A percentile compares a stretch with the other conserved stretches of the same genome.
These are phyloP conservation scores for Aspergillus thermomutatus DNA, from an alignment of 2,329 filamentous ascomycete species.

Conservation along the genomic window DNA sequence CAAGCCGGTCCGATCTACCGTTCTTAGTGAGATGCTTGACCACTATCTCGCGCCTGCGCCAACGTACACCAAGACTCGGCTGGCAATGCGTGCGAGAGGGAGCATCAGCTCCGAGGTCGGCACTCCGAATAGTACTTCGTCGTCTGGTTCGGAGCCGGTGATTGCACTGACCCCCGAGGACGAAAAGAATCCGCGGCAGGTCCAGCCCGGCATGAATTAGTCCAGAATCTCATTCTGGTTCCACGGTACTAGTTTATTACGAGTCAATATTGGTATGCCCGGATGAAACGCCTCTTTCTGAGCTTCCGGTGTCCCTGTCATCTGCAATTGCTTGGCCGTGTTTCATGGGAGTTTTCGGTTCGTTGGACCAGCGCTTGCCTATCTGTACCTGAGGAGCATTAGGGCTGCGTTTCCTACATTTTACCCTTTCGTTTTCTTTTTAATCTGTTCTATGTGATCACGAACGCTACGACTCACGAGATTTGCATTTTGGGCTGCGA, in stretches of 20 bases:
- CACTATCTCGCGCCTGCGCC: conserved; percentile 57
- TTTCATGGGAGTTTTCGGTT: background rate
- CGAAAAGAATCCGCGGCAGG: conserved; percentile 7
- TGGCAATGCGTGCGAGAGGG: conserved; percentile 28
- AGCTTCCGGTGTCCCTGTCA: background rate
- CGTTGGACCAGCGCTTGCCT: background rate
- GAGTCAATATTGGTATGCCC: background rate
- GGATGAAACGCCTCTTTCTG: background rate
- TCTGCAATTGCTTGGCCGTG: background rate
- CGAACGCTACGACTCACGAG: conserved; percentile 20
- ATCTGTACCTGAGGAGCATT: background rate
- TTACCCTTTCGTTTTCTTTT: background rate
- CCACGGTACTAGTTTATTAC: background rate
- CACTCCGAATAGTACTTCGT: conserved; percentile 18
- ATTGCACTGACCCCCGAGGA: conserved; percentile 14
- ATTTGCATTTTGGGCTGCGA: conserved; percentile 1
- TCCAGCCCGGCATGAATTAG: background rate
- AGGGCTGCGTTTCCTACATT: background rate
- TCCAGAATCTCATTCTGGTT: background rate
- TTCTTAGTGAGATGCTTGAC: conserved; percentile 79
- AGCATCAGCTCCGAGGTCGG: conserved; percentile 27
- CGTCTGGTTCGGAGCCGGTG: conserved; percentile 15
- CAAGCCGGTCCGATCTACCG: conserved; percentile 86
- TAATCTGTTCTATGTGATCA: conserved; percentile 11
- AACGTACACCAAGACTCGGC: conserved; percentile 30